Percentiles rank a stretch among this genome's conserved stretches.
These are phyloP conservation scores for Heliocybe sulcata DNA, from an alignment of 1,284 basidiomycete species.

Conservation along the genomic window DNA sequence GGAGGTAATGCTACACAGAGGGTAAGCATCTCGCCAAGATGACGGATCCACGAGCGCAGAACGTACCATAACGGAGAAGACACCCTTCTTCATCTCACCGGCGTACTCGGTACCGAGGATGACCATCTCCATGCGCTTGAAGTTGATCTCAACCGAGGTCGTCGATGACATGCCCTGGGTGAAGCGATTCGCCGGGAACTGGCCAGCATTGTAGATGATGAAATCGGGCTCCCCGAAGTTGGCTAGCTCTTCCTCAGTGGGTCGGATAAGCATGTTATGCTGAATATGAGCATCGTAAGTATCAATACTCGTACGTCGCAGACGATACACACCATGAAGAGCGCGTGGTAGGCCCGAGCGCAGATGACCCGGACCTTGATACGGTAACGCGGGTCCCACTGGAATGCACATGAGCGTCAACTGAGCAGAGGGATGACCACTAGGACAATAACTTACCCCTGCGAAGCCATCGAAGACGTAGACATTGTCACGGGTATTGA, in stretches of 20 bases:
- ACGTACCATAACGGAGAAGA: conserved; percentile 94
- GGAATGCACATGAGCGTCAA: conserved; percentile 9
- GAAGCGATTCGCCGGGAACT: conserved; percentile 99
- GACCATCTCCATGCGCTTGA: conserved; percentile 99
- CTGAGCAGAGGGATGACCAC: conserved; percentile 5
- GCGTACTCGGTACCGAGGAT: conserved; percentile 99
- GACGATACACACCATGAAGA: conserved; percentile 85
- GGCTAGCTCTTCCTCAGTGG: conserved; percentile 90
- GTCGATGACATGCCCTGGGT: conserved; percentile 99
- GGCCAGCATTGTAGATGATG: conserved; percentile 99
- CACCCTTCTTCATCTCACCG: conserved; percentile 99
- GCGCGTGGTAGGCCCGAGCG: conserved; percentile 96
- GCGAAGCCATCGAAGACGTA: conserved; percentile 99
- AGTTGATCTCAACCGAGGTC: conserved; percentile 99
- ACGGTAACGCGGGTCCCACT: conserved; percentile 98
- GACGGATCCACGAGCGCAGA: conserved; percentile 7
- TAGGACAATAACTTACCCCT: conserved; percentile 45
- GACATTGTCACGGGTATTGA: conserved; percentile 98
- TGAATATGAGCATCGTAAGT: conserved; percentile 23
- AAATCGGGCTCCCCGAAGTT: conserved; percentile 99
- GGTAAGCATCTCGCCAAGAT: conserved; percentile 11
- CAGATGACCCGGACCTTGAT: conserved; percentile 99
- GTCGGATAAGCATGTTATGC: conserved; percentile 99
- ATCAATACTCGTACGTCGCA: not conserved
- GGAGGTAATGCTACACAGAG: conserved; percentile 80